A percentile compares a stretch with the other conserved stretches of the same genome.
Conservation (phyloP, 2,329 filamentous ascomycete species). For the Aspergillus sp. region DNA sequence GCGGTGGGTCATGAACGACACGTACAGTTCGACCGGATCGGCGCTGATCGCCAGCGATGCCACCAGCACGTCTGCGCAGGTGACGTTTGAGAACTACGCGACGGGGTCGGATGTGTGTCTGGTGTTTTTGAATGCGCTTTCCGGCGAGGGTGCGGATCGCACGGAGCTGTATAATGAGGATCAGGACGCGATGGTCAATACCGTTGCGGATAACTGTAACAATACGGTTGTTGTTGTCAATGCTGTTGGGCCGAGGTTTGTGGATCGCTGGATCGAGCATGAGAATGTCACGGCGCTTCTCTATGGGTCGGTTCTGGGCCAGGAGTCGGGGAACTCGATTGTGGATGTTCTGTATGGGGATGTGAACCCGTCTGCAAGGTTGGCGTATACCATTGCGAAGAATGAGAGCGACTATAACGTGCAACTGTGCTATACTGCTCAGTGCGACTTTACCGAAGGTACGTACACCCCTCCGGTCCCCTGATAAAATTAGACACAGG, state of each 20-base stretch:
- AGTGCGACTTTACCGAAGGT: neutral
- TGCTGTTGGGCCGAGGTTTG: constrained; percentile 67
- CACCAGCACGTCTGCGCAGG: neutral
- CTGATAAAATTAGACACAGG: no score
- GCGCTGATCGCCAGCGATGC: constrained; percentile 2
- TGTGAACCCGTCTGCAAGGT: constrained; percentile 75
- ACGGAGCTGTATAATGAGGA: constrained; percentile 68
- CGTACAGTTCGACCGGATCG: constrained; percentile 17
- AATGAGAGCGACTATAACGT: constrained; percentile 66
- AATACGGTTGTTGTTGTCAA: constrained; percentile 90
- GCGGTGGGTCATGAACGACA: constrained; percentile 27
- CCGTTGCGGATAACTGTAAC: constrained; percentile 71
- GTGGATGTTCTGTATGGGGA: constrained; percentile 82
- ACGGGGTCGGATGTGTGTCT: constrained; percentile 54
- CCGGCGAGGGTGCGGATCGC: constrained; percentile 78
- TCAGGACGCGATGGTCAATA: constrained; percentile 82
- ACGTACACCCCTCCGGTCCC: neutral
- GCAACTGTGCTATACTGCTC: constrained; percentile 32
- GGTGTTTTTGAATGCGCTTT: constrained; percentile 83
- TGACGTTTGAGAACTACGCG: neutral
- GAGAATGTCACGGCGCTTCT: constrained; percentile 83
- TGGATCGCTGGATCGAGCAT: constrained; percentile 68
- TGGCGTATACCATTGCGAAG: constrained; percentile 79
- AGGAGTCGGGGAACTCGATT: constrained; percentile 80
- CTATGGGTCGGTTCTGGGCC: constrained; percentile 80